Percentiles rank a stretch among this genome's conserved stretches.
These are phyloP conservation scores for Articulospora tetracladia DNA, from an alignment of 495 filamentous ascomycete genomes.

Conservation along the genomic window DNA sequence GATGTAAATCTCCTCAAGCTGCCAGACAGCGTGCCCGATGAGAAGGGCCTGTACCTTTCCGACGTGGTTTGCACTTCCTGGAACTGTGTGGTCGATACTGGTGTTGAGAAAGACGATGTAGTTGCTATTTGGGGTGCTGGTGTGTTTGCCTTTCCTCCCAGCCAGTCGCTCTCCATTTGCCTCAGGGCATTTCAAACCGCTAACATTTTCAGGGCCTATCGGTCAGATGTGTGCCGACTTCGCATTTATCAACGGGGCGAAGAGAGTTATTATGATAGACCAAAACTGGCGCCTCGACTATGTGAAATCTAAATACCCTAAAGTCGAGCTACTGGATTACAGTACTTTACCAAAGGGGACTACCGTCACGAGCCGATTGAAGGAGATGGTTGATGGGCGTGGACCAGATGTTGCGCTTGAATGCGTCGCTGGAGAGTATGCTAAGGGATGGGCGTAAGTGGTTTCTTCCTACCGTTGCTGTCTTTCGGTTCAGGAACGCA, in stretches of 20 bases:
- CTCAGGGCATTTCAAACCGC: too few relatives aligned
- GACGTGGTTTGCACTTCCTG: conserved; percentile 79
- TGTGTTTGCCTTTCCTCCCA: not conserved
- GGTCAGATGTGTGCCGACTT: conserved; percentile 80
- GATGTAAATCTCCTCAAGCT: conserved; percentile 79
- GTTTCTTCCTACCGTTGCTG: too few relatives aligned
- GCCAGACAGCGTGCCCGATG: conserved; percentile 78
- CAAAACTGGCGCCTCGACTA: conserved; percentile 71
- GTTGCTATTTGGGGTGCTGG: conserved; percentile 79
- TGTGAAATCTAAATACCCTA: conserved; percentile 58
- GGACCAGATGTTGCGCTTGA: conserved; percentile 80
- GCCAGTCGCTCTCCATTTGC: too few relatives aligned
- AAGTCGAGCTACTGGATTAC: conserved; percentile 57
- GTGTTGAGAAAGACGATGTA: conserved; percentile 71
- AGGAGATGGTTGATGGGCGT: conserved; percentile 58
- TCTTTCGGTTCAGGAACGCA: too few relatives aligned
- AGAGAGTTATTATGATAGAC: conserved; percentile 78
- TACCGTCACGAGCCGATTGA: conserved; percentile 65
- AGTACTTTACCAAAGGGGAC: conserved; percentile 45
- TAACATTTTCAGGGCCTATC: conserved; percentile 54
- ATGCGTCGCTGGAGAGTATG: conserved; percentile 78
- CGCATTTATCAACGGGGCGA: conserved; percentile 66
- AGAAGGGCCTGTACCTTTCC: conserved; percentile 80
- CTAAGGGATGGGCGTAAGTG: not conserved
- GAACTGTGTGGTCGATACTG: conserved; percentile 80